Base-by-base conservation (phyloP, 768 basidiomycete species). In the Pisolithus orientalis region DNA sequence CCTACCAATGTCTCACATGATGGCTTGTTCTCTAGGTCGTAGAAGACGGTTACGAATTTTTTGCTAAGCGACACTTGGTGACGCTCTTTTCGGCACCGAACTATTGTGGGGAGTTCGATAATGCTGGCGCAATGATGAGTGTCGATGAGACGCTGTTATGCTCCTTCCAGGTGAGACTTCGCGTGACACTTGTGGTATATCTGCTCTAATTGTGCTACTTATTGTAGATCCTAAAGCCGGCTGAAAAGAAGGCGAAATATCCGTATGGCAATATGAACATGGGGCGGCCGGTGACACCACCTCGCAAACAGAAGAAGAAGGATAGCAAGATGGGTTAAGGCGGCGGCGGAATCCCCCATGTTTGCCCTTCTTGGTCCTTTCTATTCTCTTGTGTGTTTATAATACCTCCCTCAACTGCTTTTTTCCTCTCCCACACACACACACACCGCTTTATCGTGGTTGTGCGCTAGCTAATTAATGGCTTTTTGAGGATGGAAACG, bases 41-140 rank as follows among this genome's bases (percentile, higher is more conserved):
- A 49, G 95, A 98, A 68, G 95, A 98, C 59, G 95, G 95, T 39
- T 98, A 98, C 70, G 95, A 98, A 68, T 98, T 98, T 73, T 98
- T 97, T 64, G 94, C 94, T 44, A 97, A 98, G 74, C 80, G 95
- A 59, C 94, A 95, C 74, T 72, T 98, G 59, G 95, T 98, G 59
- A 98, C 95, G 40, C 70, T 98, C 43, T 98, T 98, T 75, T 95
- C 93, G 24, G 95, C 95, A 48, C 95, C 95, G 53, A 91, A 92
- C 75, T 91, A 92, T 64, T 91, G 88, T 61, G 89, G 92, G 57
- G 90, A 98, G 75, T 99, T 99, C 64, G 95, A 99, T 70, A 99
- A 99, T 69, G 94, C 95, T 4, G 95, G 95, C 37, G 95, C 95
- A 32, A 99, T 99, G 95, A 99, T 98, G 95, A 94, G 90, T 63